A percentile compares a stretch with the other conserved stretches of the same genome.
These are phyloP conservation scores for Metschnikowia cerradonensis DNA, from an alignment of 805 yeast species.

Conservation along the genomic window DNA sequence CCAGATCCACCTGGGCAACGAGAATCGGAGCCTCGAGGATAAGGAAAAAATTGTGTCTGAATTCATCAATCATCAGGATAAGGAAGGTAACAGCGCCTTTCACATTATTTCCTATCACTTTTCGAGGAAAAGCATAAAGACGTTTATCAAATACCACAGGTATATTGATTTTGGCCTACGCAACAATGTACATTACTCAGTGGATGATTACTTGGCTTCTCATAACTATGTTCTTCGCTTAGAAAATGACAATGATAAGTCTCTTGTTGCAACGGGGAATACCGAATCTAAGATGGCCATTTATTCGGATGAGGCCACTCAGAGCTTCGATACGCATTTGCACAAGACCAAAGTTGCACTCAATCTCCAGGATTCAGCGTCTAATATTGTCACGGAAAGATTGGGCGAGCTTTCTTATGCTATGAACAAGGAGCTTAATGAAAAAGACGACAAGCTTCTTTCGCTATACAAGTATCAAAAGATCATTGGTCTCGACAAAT, in stretches of 20 bases:
- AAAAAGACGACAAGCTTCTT: conserved; percentile 32
- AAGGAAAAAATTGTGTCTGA: conserved; percentile 31
- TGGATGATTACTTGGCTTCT: conserved; percentile 27
- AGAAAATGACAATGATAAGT: conserved; percentile 12
- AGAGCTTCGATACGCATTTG: conserved; percentile 36
- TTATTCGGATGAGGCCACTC: conserved; percentile 14
- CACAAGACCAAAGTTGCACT: conserved; percentile 34
- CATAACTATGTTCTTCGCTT: conserved; percentile 25
- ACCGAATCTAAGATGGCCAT: conserved; percentile 5
- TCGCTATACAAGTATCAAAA: conserved; percentile 25
- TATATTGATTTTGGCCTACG: conserved; percentile 23
- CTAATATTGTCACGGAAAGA: conserved; percentile 35
- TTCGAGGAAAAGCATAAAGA: conserved; percentile 22
- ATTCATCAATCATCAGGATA: conserved; percentile 82
- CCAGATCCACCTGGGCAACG: conserved; percentile 15
- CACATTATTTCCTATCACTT: conserved; percentile 70
- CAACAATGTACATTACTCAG: conserved; percentile 24
- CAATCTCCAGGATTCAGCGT: conserved; percentile 29
- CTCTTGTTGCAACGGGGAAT: conserved; percentile 7
- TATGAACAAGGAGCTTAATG: conserved; percentile 36
- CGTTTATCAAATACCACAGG: conserved; percentile 23
- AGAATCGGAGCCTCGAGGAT: conserved; percentile 14
- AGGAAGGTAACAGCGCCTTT: conserved; percentile 91
- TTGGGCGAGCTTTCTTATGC: conserved; percentile 35
- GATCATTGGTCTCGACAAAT: conserved; percentile 22